Evolutionary conservation across 202 grass and related monocot species (phyloP).

Genomic region (Setaria viridis): DNA sequence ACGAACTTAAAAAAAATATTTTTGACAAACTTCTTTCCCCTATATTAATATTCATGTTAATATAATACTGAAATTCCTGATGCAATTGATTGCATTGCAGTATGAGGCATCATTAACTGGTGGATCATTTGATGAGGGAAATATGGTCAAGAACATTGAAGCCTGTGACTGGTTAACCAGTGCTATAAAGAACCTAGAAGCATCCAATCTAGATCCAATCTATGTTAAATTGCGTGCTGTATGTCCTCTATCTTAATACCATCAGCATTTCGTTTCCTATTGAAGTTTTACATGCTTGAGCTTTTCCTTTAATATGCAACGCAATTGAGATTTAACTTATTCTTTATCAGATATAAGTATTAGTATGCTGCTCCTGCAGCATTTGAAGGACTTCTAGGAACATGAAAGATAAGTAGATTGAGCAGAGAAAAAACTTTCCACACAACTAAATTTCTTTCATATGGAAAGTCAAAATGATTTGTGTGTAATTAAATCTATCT

Average conservation of each 20-base stretch:
- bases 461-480: neutral
- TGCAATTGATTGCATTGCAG: conserved; percentile 63
- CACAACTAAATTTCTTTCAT: neutral
- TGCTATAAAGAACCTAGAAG: conserved; percentile 88
- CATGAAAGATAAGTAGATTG: conserved; percentile 3
- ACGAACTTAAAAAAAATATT: too few relatives aligned
- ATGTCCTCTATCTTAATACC: conserved; percentile 32
- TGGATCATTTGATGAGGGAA: conserved; percentile 85
- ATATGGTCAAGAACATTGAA: conserved; percentile 92
- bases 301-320: neutral
- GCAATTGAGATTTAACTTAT: neutral
- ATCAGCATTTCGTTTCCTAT: neutral
- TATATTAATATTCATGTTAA: conserved; percentile 29
- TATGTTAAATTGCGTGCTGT: conserved; percentile 92
- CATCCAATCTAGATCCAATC: conserved; percentile 71
- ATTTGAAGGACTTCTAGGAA: conserved; percentile 11
- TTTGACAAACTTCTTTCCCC: neutral
- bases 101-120: conserved; percentile 78
- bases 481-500: neutral
- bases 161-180: conserved; percentile 97
- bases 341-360: neutral
- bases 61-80: conserved; percentile 22
- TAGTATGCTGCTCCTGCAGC: neutral
- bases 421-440: neutral
- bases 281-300: neutral